phyloP scores from a whole-genome alignment of 208 protist genomes.

The Kentomonas sorsogonicus region DNA sequence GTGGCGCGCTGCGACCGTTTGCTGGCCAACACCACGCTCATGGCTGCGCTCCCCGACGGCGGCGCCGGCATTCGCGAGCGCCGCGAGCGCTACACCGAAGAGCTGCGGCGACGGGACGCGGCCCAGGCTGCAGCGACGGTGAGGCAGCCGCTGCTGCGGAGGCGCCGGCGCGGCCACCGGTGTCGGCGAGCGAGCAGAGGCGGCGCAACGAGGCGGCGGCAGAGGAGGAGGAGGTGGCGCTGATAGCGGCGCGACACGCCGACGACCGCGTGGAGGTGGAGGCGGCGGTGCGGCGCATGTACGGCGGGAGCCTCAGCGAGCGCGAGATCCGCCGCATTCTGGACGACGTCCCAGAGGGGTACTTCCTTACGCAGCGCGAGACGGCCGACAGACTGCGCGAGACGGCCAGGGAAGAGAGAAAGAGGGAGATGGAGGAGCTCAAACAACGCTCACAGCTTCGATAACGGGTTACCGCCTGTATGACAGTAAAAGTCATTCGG shows the following conservation, averaged over 20 bases:
- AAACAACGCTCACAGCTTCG: background rate
- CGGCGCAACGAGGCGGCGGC: slow-evolving; percentile 8
- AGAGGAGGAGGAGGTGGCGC: slow-evolving; percentile 9
- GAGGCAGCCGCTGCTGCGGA: background rate
- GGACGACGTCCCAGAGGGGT: slow-evolving; percentile 43
- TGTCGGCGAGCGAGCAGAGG: background rate
- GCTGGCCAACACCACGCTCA: slow-evolving; percentile 31
- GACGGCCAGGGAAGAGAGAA: slow-evolving; percentile 30
- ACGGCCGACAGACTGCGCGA: slow-evolving; percentile 41
- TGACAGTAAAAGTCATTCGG: background rate
- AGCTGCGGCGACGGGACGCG: slow-evolving; percentile 26
- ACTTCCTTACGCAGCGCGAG: slow-evolving; percentile 72
- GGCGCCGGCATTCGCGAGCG: slow-evolving; percentile 47
- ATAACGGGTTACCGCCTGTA: background rate
- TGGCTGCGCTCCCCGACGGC: slow-evolving; percentile 50
- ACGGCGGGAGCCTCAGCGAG: slow-evolving; percentile 65
- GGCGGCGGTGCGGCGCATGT: slow-evolving; percentile 60
- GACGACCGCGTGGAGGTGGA: slow-evolving; percentile 57
- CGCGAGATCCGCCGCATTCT: slow-evolving; percentile 75
- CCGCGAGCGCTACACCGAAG: slow-evolving; percentile 25
- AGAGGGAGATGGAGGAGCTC: slow-evolving; percentile 21
- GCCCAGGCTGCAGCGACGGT: background rate
- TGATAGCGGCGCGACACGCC: slow-evolving; percentile 41
- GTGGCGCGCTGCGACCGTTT: slow-evolving; percentile 68
- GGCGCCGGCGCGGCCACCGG: background rate